Evolutionary conservation across 495 filamentous ascomycete species (phyloP).

Genomic region (Hyaloscypha bicolor): DNA sequence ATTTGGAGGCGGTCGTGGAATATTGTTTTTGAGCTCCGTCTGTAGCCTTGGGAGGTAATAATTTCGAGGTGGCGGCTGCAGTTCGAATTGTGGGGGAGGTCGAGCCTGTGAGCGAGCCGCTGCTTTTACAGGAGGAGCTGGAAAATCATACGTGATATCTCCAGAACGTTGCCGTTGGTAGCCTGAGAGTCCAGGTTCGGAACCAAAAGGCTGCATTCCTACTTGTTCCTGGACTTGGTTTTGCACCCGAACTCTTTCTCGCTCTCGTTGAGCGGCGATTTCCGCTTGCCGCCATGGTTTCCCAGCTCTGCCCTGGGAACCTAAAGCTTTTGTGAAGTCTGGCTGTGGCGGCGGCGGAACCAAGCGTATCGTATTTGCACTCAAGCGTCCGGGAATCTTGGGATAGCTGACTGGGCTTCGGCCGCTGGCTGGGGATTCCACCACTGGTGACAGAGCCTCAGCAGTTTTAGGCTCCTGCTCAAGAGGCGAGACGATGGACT

Average conservation of each 20-base stretch:
- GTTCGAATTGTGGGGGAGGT: neutral
- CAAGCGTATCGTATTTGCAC: slow-evolving; percentile 25
- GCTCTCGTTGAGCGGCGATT: slow-evolving; percentile 25
- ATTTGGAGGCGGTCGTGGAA: neutral
- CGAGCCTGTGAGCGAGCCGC: neutral
- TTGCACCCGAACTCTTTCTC: slow-evolving; percentile 10
- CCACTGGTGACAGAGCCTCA: slow-evolving; percentile 45
- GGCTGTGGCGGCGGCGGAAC: slow-evolving; percentile 39
- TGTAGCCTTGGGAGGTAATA: neutral
- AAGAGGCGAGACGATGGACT: neutral
- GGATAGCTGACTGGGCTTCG: slow-evolving; percentile 47
- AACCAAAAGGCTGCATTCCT: neutral
- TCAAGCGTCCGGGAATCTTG: slow-evolving; percentile 39
- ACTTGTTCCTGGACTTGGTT: slow-evolving; percentile 4
- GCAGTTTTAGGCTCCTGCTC: slow-evolving; percentile 31
- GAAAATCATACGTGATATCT: neutral
- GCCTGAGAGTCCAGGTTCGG: neutral
- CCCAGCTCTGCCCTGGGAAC: slow-evolving; percentile 40
- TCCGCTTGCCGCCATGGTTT: slow-evolving; percentile 29
- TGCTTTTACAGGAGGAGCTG: neutral
- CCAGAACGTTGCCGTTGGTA: neutral
- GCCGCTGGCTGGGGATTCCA: slow-evolving; percentile 45
- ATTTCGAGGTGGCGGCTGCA: slow-evolving; percentile 7
- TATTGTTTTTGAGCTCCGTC: slow-evolving; percentile 6
- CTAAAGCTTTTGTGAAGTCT: slow-evolving; percentile 36